Base-by-base conservation (phyloP, 1,284 basidiomycete species). In the Kwoniella shivajii region DNA sequence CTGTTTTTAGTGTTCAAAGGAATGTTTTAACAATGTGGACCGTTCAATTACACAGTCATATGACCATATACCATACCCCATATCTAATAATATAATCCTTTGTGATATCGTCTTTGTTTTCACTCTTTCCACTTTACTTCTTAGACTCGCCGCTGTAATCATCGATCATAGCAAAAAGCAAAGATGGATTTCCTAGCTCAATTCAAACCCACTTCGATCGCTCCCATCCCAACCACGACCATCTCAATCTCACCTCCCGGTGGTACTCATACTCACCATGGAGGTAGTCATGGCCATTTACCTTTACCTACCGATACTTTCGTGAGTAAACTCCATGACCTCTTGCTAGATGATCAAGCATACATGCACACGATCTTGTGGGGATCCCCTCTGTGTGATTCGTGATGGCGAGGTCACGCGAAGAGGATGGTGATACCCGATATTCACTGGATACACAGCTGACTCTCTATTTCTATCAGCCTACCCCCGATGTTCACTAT, bases 161-260 rank as follows among this genome's bases (percentile, higher is more conserved):
- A 36, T 10, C 34, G 10, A 36, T 10, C 34, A 36, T 10, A 26
- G 13, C 11, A 30, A 22, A 22, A 43, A 30, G 24, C 11, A 31
- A 54, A 55, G 26, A 55, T 55, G 53, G 53, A 55, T 14, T 55
- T 31, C 39, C 26, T 55, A 22, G 53, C 53, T 20, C 42, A 55
- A 10, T 55, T 55, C 46, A 55, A 22, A 37, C 53, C 53, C n/a
- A 55, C 53, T 24, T 42, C 39, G 9, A 55, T 42, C 62, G 64
- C 63, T 67, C 66, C 72, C 39, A 57, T 48, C 31, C 66, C 70
- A 34, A 68, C 71, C 16, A 37, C 46, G 4, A 71, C 68, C 61
- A 70, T 73, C 63, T 66, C 68, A 37, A 54, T 73, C 54, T 54
- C 60, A 58, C 71, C 71, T 33, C 71, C 71, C 3, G 69, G 71